Conservation (phyloP, 768 basidiomycete species). For the Podaxis sp. region DNA sequence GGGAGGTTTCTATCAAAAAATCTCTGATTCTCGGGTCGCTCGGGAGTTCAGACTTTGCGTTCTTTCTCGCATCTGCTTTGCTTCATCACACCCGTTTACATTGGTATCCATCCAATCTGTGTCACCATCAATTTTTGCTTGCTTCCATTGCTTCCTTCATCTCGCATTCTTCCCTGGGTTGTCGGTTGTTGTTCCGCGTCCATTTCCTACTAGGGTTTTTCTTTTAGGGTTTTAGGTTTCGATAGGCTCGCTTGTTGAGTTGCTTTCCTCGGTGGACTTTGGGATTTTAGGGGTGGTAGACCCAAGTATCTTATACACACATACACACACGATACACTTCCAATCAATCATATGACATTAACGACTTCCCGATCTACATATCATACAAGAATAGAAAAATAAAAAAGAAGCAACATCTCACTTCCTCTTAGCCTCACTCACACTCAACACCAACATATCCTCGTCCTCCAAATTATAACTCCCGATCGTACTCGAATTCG, state of each 20-base stretch:
- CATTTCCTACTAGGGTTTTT: background rate
- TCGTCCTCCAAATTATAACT: conserved; percentile 91
- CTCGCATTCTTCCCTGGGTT: background rate
- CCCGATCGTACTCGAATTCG: conserved; percentile 83
- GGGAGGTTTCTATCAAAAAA: background rate
- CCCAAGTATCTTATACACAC: conserved; percentile 15
- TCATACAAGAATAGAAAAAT: background rate
- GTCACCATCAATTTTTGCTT: background rate
- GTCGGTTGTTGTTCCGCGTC: background rate
- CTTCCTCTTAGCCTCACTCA: conserved; percentile 79
- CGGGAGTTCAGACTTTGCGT: background rate
- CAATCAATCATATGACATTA: background rate
- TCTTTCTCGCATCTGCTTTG: background rate
- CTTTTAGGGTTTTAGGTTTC: conserved; percentile 4
- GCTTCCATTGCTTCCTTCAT: background rate
- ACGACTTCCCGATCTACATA: background rate
- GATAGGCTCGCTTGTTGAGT: conserved; percentile 4
- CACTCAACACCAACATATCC: conserved; percentile 73
- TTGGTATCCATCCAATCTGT: background rate
- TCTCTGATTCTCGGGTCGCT: background rate
- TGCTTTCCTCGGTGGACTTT: conserved; percentile 3
- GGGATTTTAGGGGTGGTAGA: conserved; percentile 24
- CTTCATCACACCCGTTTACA: background rate
- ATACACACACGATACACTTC: background rate
- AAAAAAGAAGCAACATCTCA: conserved; percentile 25